phyloP scores from a whole-genome alignment of 202 grass and related monocot genomes.

The Schoenoplectus triqueter region DNA sequence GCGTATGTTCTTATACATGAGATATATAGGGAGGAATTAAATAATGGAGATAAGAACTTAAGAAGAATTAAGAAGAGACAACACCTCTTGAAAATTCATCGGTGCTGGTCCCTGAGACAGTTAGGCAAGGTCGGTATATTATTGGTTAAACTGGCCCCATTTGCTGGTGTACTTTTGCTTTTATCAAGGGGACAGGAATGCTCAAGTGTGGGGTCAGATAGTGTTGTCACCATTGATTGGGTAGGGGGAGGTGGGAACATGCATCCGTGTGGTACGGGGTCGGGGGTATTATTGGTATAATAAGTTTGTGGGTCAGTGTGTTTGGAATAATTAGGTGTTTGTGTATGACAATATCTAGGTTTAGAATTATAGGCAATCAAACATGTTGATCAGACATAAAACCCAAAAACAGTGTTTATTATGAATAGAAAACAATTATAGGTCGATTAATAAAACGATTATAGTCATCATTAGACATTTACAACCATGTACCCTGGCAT shows the following conservation, averaged over 20 bases:
- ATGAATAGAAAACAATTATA: background rate
- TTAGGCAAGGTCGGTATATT: conserved; percentile 33
- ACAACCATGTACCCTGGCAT: too few species aligned
- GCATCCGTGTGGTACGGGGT: conserved; percentile 13
- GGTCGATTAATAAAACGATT: background rate
- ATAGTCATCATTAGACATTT: too few species aligned
- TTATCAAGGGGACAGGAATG: conserved; percentile 24
- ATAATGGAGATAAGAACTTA: background rate
- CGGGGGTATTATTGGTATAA: background rate
- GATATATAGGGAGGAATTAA: conserved; percentile 15
- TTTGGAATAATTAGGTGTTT: conserved; percentile 34
- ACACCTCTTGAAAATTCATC: background rate
- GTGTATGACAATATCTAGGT: conserved; percentile 2
- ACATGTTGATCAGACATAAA: conserved; percentile 9
- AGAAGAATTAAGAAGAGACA: conserved; percentile 22
- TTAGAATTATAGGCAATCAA: conserved; percentile 1
- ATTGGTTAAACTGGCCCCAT: conserved; percentile 33
- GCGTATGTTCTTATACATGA: conserved; percentile 14
- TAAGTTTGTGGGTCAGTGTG: conserved; percentile 25
- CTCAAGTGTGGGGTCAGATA: conserved; percentile 8
- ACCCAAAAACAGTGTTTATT: background rate
- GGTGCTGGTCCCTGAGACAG: conserved; percentile 20
- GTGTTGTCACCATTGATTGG: conserved; percentile 39
- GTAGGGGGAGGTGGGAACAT: conserved; percentile 39
- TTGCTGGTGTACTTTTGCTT: conserved; percentile 34